Percentiles rank a stretch among this genome's conserved stretches.
These are phyloP conservation scores for Candida sojae DNA, from an alignment of 1,139 yeast species.

Conservation along the genomic window DNA sequence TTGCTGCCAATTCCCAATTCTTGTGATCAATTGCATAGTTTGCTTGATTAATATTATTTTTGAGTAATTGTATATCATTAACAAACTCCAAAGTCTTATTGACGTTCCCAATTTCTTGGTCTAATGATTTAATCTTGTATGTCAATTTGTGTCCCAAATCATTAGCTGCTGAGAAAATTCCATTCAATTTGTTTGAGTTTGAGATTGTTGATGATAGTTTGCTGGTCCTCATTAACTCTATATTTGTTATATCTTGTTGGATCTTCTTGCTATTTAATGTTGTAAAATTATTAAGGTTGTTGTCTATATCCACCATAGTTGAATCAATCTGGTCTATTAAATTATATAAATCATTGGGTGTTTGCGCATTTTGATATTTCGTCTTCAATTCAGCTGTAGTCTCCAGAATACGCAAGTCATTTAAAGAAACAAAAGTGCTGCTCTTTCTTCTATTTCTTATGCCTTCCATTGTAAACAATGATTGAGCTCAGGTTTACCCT, in stretches of 20 bases:
- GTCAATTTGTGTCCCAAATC: constrained; percentile 69
- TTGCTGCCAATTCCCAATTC: constrained; percentile 75
- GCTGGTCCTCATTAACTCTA: constrained; percentile 42
- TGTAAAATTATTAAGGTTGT: constrained; percentile 28
- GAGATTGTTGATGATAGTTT: constrained; percentile 38
- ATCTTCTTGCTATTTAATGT: constrained; percentile 29
- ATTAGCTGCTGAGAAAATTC: constrained; percentile 59
- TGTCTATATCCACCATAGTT: constrained; percentile 13
- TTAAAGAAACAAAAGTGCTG: constrained; percentile 1
- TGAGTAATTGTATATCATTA: constrained; percentile 60
- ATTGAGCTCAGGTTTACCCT: neutral
- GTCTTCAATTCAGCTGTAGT: constrained; percentile 9
- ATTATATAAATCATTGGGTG: constrained; percentile 16
- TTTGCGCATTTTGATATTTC: constrained; percentile 12
- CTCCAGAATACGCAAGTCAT: constrained; percentile 9
- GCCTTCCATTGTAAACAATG: neutral
- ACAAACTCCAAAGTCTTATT: constrained; percentile 65
- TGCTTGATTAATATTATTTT: constrained; percentile 66
- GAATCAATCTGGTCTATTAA: constrained; percentile 18
- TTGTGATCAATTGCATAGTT: constrained; percentile 65
- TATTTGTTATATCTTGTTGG: constrained; percentile 36
- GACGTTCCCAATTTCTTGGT: constrained; percentile 72
- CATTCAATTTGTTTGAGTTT: constrained; percentile 48
- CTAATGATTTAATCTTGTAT: constrained; percentile 66
- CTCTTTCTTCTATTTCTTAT: neutral